Percentiles rank a stretch among this genome's conserved stretches.
Evolutionary conservation across 352 stramenopile genomes (phyloP).

Genomic region (Pythium sp.): DNA sequence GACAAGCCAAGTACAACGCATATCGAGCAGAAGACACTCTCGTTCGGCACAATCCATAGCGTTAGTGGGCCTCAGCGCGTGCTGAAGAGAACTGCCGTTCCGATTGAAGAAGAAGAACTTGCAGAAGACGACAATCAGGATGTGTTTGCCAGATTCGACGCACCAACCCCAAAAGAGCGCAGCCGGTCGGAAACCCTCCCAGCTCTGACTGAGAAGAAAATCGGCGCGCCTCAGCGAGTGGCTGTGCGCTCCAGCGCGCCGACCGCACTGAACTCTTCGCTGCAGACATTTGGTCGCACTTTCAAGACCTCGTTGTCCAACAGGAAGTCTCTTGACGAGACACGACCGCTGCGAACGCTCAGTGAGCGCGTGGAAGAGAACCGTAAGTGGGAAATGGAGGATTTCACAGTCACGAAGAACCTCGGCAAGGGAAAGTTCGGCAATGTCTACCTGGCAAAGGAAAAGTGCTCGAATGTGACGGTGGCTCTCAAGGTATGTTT

Average conservation of each 20-base stretch:
- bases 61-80: constrained; percentile 24
- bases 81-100: constrained; percentile 9
- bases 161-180: background rate
- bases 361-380: constrained; percentile 47
- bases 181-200: constrained; percentile 7
- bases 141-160: background rate
- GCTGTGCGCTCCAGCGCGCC: constrained; percentile 25
- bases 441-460: constrained; percentile 81
- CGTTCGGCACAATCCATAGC: constrained; percentile 26
- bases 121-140: constrained; percentile 1
- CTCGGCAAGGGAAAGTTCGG: constrained; percentile 85
- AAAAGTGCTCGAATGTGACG: constrained; percentile 58
- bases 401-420: constrained; percentile 78
- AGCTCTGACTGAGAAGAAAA: constrained; percentile 10
- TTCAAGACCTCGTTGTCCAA: constrained; percentile 22
- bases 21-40: constrained; percentile 26
- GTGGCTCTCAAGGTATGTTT: constrained; percentile 75
- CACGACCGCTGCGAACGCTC: constrained; percentile 32
- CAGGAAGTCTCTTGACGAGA: constrained; percentile 47
- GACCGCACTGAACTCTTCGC: constrained; percentile 16
- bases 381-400: constrained; percentile 69
- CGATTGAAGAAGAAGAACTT: constrained; percentile 26
- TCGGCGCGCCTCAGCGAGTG: constrained; percentile 35
- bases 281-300: constrained; percentile 16
- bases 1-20: constrained; percentile 10